Evolutionary conservation across 2,329 filamentous ascomycete genomes (phyloP).

Genomic region (Gnomoniopsis smithogilvyi): DNA sequence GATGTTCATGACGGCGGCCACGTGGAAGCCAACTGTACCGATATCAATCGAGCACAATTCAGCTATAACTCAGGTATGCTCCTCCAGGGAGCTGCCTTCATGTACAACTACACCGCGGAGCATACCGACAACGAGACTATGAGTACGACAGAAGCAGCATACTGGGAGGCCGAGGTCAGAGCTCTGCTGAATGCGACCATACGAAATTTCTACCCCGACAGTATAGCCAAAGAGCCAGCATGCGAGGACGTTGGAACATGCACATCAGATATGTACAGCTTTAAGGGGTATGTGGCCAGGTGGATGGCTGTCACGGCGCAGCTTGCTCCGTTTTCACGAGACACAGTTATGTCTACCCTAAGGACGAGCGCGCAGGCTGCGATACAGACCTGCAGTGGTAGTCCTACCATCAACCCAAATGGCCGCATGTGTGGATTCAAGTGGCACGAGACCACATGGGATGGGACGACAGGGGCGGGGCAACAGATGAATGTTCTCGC

Average conservation of each 20-base stretch:
- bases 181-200: conserved; percentile 43
- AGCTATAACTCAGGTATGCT: conserved; percentile 54
- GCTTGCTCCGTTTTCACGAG: conserved; percentile 45
- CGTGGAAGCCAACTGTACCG: conserved; percentile 47
- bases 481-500: conserved; percentile 44
- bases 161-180: conserved; percentile 43
- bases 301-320: conserved; percentile 48
- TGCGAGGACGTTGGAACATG: conserved; percentile 53
- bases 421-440: conserved; percentile 45
- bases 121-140: conserved; percentile 15
- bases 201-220: conserved; percentile 43
- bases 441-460: conserved; percentile 37
- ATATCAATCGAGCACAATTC: conserved; percentile 51
- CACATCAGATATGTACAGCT: conserved; percentile 55
- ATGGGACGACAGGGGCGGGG: conserved; percentile 43
- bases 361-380: conserved; percentile 46
- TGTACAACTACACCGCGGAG: conserved; percentile 54
- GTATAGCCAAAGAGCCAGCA: conserved; percentile 49
- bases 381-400: conserved; percentile 45
- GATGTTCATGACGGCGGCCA: conserved; percentile 58
- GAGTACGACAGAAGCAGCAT: conserved; percentile 3
- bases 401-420: conserved; percentile 31
- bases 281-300: conserved; percentile 53
- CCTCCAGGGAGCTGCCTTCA: conserved; percentile 51
- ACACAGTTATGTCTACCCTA: conserved; percentile 42